phyloP scores from a whole-genome alignment of 176 grass and related monocot species.

The Juncus inflexus region DNA sequence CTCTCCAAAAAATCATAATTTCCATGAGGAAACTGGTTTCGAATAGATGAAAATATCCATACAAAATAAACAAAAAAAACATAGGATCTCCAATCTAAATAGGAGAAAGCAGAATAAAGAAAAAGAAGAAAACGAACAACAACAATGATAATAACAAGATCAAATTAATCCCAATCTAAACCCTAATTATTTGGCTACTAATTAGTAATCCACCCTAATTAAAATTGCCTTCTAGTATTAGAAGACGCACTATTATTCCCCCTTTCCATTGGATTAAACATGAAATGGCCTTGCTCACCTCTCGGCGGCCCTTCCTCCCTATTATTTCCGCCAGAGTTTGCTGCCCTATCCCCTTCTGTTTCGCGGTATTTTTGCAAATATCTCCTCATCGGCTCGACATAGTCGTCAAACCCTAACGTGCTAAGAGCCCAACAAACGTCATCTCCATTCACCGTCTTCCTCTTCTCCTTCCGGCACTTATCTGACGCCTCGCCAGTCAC shows the following conservation, averaged over 20 bases:
- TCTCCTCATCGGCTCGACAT: slow-evolving; percentile 70
- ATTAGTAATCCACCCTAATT: background rate
- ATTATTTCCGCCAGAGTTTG: slow-evolving; percentile 28
- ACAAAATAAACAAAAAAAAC: too few species aligned
- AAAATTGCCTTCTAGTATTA: slow-evolving; percentile 42
- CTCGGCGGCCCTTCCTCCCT: background rate
- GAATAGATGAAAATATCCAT: too few species aligned
- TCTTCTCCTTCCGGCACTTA: slow-evolving; percentile 84
- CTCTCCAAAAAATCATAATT: too few species aligned
- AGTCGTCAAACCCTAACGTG: slow-evolving; percentile 72
- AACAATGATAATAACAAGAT: too few species aligned
- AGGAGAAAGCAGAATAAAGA: too few species aligned
- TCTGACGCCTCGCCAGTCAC: slow-evolving; percentile 79
- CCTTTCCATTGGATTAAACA: slow-evolving; percentile 60
- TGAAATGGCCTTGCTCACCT: slow-evolving; percentile 51
- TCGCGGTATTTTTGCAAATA: slow-evolving; percentile 72
- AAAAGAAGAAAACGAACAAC: too few species aligned
- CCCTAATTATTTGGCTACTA: too few species aligned
- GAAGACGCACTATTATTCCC: slow-evolving; percentile 30
- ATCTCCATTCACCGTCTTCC: slow-evolving; percentile 89
- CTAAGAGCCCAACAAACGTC: slow-evolving; percentile 78
- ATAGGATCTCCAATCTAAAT: too few species aligned
- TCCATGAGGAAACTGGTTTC: too few species aligned
- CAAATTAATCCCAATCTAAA: too few species aligned
- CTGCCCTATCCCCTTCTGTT: slow-evolving; percentile 59